phyloP scores from a whole-genome alignment of 2,329 filamentous ascomycete species.

The Colletotrichum chrysophilum region DNA sequence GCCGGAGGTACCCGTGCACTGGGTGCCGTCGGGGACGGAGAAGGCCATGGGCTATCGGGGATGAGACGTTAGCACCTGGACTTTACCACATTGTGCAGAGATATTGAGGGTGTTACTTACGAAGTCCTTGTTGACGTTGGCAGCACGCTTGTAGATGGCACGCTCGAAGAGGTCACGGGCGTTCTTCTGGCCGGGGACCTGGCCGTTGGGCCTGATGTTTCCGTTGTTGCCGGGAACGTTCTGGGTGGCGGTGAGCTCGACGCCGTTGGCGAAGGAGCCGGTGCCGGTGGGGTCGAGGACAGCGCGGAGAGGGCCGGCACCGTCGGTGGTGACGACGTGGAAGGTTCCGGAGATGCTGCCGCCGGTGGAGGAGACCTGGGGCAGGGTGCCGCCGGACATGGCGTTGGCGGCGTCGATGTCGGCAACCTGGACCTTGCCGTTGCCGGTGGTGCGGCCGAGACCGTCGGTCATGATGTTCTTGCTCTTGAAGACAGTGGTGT shows the following conservation, averaged over 20 bases:
- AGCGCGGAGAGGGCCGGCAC: constrained; percentile 42
- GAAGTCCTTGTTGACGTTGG: constrained; percentile 32
- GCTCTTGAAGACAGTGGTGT: constrained; percentile 48
- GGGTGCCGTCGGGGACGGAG: constrained; percentile 39
- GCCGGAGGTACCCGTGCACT: constrained; percentile 40
- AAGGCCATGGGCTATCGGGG: constrained; percentile 41
- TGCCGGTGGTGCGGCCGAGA: constrained; percentile 40
- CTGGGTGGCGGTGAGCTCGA: constrained; percentile 29
- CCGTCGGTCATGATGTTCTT: constrained; percentile 39
- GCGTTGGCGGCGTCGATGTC: constrained; percentile 37
- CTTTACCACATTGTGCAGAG: neutral
- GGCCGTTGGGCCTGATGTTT: constrained; percentile 32
- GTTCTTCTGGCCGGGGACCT: neutral
- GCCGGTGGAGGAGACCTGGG: constrained; percentile 38
- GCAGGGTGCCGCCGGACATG: constrained; percentile 41
- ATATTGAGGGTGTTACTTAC: constrained; percentile 17
- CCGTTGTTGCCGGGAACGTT: constrained; percentile 41
- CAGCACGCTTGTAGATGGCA: constrained; percentile 30
- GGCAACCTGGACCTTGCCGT: constrained; percentile 39
- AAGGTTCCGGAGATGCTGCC: constrained; percentile 39
- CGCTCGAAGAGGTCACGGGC: constrained; percentile 24
- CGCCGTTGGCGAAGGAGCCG: constrained; percentile 35
- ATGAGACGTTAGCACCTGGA: too few relatives aligned
- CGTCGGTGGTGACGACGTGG: constrained; percentile 47
- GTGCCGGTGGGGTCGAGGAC: constrained; percentile 42